Evolutionary conservation across 179 eudicot species (phyloP), one percentile per base, ranked within the genome.

Genomic region (Vitellaria paradoxa): DNA sequence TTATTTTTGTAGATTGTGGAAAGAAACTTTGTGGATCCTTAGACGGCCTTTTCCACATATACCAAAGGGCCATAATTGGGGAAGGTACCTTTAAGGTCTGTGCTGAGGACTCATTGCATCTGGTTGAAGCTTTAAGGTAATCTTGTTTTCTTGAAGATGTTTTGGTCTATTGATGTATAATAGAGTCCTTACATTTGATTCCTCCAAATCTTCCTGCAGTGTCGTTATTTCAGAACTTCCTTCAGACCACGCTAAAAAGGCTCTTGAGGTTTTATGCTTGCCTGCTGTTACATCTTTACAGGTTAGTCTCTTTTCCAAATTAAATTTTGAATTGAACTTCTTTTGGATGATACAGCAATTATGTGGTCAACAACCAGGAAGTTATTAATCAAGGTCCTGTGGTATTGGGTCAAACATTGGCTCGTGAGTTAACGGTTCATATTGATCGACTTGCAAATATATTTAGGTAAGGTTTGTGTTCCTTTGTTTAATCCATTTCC

Each of bases 171-270:
- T 62, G 7, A 9, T 14, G 9, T 47, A 73, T 55, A 21, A 67
- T 46, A 67, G 13, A 23, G 49, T 45, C 40, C 57, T 26, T 77
- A 79, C 23, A 37, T 23, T 75, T 72, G 69, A 79, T 56, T 65
- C 13, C 37, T 40, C 59, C 17, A 26, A 56, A 47, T 72, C 57
- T 77, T 85, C 68, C 76, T 84, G 84, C 91, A 96, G 99, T 81
- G 90, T 94, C 88, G 96, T 96, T 68, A 92, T 96, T 52, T 90
- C 98, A 20, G 97, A 96, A 81, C 97, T 96, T 87, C 99, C 98
- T 81, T 86, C 92, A 67, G 99, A 96, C 62, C 97, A 96, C 77
- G 99, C 99, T 57, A 94, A 94, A 81, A 92, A 89, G 79, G 99
- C 97, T 78, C 83, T 96, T 50, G 99, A 94, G 81, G 93, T 92